Percentiles rank a stretch among this genome's conserved stretches.
Conservation (phyloP, 441 rosid species). For the Pelargonium fulgidum region DNA sequence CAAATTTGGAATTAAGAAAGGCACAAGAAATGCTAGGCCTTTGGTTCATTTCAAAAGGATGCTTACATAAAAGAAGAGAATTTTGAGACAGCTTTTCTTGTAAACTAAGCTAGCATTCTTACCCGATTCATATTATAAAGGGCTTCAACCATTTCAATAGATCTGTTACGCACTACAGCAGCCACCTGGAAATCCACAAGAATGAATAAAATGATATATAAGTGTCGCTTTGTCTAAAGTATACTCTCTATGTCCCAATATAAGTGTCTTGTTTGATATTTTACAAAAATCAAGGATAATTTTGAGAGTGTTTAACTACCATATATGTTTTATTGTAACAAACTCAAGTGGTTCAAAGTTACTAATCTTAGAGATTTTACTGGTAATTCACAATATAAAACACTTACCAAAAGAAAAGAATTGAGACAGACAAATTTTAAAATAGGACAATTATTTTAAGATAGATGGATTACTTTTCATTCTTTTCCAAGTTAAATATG, state of each 20-base stretch:
- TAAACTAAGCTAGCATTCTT: conserved; percentile 11
- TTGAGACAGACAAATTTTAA: no score
- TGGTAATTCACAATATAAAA: no score
- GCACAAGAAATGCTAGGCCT: background rate
- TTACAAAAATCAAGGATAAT: no score
- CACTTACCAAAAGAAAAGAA: no score
- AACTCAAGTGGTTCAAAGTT: no score
- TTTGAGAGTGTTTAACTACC: no score
- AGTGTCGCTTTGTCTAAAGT: background rate
- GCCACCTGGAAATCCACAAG: conserved; percentile 52
- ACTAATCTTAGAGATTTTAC: background rate
- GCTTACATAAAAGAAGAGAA: background rate
- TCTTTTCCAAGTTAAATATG: background rate
- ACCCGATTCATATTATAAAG: conserved; percentile 82
- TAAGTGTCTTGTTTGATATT: no score
- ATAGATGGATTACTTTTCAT: background rate
- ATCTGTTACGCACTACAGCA: conserved; percentile 54
- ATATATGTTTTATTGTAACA: background rate
- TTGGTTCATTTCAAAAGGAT: background rate
- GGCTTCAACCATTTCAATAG: conserved; percentile 83
- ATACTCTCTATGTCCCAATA: background rate
- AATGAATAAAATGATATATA: conserved; percentile 11
- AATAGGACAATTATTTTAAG: no score
- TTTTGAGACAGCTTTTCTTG: background rate
- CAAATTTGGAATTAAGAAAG: background rate